phyloP scores from a whole-genome alignment of 805 yeast species.

The Ascoidea rubescens region DNA sequence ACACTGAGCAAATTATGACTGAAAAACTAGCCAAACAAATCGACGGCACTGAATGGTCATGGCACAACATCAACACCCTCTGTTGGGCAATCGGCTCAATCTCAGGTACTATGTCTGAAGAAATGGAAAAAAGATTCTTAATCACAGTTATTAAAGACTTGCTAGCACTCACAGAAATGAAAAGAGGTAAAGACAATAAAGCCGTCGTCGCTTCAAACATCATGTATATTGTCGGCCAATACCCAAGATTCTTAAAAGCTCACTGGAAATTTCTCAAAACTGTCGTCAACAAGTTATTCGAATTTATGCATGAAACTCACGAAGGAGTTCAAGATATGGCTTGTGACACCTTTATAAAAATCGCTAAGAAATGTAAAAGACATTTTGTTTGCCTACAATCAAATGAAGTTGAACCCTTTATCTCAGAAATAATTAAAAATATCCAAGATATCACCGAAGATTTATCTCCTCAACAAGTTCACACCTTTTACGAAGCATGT shows the following conservation, averaged over 20 bases:
- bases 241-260: constrained; percentile 92
- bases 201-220: constrained; percentile 99
- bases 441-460: constrained; percentile 83
- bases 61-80: constrained; percentile 93
- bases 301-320: constrained; percentile 99
- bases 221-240: constrained; percentile 99
- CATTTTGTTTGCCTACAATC: constrained; percentile 85
- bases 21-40: constrained; percentile 84
- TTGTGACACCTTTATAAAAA: constrained; percentile 95
- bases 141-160: constrained; percentile 89
- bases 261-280: constrained; percentile 97
- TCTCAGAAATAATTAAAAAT: constrained; percentile 74
- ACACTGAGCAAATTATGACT: constrained; percentile 89
- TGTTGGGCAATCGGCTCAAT: constrained; percentile 99
- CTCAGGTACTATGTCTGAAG: constrained; percentile 97
- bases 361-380: constrained; percentile 86
- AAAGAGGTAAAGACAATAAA: constrained; percentile 93
- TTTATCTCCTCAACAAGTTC: constrained; percentile 93
- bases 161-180: constrained; percentile 84
- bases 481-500: constrained; percentile 95
- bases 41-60: constrained; percentile 97
- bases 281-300: constrained; percentile 88
- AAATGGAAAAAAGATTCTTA: constrained; percentile 86
- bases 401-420: constrained; percentile 80
- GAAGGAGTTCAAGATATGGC: constrained; percentile 99